A percentile compares a stretch with the other conserved stretches of the same genome.
These are phyloP conservation scores for Neurospora sp. DNA, from an alignment of 495 filamentous ascomycete genomes.

Conservation along the genomic window DNA sequence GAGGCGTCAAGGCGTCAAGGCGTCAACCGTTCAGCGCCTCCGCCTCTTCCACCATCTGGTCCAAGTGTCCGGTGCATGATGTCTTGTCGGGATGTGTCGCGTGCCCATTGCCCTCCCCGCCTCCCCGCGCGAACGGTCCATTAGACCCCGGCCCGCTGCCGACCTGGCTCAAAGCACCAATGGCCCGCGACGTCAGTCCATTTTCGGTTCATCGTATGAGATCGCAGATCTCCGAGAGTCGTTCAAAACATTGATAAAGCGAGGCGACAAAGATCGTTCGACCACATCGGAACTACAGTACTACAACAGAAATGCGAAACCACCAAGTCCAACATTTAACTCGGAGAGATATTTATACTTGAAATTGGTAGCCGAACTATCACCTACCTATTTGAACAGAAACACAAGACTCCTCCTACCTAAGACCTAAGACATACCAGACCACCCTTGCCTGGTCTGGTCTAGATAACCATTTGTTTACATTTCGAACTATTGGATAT, in stretches of 20 bases:
- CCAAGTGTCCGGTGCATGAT: not conserved
- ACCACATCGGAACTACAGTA: not conserved
- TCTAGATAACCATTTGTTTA: not conserved
- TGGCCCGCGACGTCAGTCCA: not conserved
- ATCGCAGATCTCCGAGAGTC: not conserved
- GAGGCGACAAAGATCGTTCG: not conserved
- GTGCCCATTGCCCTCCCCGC: not conserved
- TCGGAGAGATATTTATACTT: not conserved
- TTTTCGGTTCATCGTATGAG: not conserved
- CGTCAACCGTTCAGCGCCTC: not conserved
- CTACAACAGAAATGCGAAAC: not conserved
- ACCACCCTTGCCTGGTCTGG: not conserved
- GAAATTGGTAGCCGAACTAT: not conserved
- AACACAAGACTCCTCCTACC: not conserved
- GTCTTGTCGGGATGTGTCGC: not conserved
- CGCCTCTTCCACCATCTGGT: not conserved
- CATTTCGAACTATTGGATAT: not conserved
- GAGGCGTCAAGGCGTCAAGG: not conserved
- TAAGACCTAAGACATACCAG: not conserved
- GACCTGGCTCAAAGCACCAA: constrained; percentile 10
- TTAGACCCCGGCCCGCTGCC: not conserved
- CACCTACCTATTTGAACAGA: not conserved
- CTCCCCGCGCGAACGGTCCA: not conserved
- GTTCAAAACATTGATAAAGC: not conserved
- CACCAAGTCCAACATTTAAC: not conserved